Evolutionary conservation across 805 yeast species (phyloP).

Genomic region (Wickerhamomyces kurtzmanii): DNA sequence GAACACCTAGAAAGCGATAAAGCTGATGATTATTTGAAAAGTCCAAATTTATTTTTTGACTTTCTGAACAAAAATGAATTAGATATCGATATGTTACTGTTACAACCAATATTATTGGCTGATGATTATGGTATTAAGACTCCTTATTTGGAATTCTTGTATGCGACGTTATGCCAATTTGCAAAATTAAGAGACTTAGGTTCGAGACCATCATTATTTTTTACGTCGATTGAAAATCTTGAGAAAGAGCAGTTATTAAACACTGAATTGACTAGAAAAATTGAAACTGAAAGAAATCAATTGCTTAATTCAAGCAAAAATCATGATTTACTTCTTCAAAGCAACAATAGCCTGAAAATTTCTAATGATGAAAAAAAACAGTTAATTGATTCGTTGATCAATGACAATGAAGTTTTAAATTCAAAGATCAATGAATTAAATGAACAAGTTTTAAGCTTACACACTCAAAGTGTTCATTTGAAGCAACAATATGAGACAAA

Average conservation of each 20-base stretch:
- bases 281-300: conserved; percentile 16
- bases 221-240: conserved; percentile 22
- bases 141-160: conserved; percentile 82
- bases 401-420: conserved; percentile 5
- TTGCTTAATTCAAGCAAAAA: conserved; percentile 15
- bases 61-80: conserved; percentile 47
- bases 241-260: conserved; percentile 18
- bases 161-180: conserved; percentile 65
- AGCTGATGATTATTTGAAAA: conserved; percentile 32
- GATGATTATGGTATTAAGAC: conserved; percentile 82
- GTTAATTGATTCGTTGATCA: conserved; percentile 1
- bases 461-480: conserved; percentile 20
- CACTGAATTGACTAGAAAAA: conserved; percentile 15
- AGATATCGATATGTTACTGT: conserved; percentile 63
- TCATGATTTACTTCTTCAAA: conserved; percentile 12
- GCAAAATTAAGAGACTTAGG: conserved; percentile 35
- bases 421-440: conserved; percentile 4
- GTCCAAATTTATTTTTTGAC: conserved; percentile 59
- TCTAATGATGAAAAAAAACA: conserved; percentile 1
- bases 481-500: conserved; percentile 6
- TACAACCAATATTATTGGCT: conserved; percentile 85
- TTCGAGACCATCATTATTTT: conserved; percentile 19
- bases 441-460: conserved; percentile 18
- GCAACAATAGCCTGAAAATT: conserved; percentile 9
- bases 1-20: conserved; percentile 5